Evolutionary conservation across 139 green algal species (phyloP), one percentile per base, ranked within the genome.

Genomic region (Chlorella sp.): DNA sequence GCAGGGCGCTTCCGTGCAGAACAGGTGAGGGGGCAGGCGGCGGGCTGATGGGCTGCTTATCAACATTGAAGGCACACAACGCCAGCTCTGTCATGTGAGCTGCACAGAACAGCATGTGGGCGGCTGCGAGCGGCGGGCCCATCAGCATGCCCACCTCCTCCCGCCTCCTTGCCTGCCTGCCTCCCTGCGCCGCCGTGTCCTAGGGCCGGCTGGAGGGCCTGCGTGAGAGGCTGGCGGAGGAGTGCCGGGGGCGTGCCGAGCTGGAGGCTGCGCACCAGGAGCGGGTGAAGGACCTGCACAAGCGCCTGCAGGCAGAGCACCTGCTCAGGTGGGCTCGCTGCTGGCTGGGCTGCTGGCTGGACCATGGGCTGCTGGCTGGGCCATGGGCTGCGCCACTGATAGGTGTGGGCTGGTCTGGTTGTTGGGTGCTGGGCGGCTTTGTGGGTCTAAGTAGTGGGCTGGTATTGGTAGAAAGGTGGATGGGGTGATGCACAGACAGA

Each of bases 161-260:
- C 9, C 9, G 48, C 48, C 48, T 57, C 48, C 48, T 57, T 57
- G 48, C 48, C 48, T 57, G 48, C 48, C 48, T 57, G 48, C 48
- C 48, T 57, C 7, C 48, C 48, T 57, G 48, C 48, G 48, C 48
- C 48, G 21, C 24, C 24, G 64, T 71, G 64, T 30, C 22, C 15
- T 68, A 93, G 53, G 84, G 90, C 34, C 86, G 92, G n/a, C 66
- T 92, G 36, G 73, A 39, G 57, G n/a, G 71, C 32, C 81, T 91
- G 53, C 93, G 88, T 14, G 83, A 94, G 66, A 88, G 91, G 37
- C 69, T 92, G 61, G 90, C 90, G 28, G 81, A 88, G 61, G 89
- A 86, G 61, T 48, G 53, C 37, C 69, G 73, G 14, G 82, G 68
- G 21, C 75, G 89, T 5, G 57, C 81, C 4, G 81, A 91, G 78